phyloP scores from a whole-genome alignment of 2,329 filamentous ascomycete genomes.

The Pyrenochaeta sp. region DNA sequence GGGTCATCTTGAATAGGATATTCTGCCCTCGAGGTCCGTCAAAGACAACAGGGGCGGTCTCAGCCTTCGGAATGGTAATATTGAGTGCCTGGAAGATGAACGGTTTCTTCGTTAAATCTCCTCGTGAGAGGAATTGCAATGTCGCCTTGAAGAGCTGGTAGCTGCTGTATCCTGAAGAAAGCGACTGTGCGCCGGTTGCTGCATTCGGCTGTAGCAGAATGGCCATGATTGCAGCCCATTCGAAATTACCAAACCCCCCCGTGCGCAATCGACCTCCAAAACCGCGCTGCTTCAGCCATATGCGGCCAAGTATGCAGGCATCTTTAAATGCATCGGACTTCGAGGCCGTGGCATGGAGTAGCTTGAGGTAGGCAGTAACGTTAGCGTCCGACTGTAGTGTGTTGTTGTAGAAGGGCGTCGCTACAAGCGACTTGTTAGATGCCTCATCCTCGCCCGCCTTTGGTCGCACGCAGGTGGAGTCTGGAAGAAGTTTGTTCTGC shows the following conservation, averaged over 20 bases:
- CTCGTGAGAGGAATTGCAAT: constrained; percentile 83
- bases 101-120: constrained; percentile 74
- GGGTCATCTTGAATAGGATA: constrained; percentile 86
- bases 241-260: constrained; percentile 92
- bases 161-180: constrained; percentile 84
- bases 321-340: constrained; percentile 79
- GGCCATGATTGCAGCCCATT: constrained; percentile 84
- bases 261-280: constrained; percentile 73
- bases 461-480: constrained; percentile 73
- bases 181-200: constrained; percentile 72
- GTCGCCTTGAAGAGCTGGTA: constrained; percentile 95
- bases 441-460: constrained; percentile 58
- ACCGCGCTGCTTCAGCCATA: constrained; percentile 90
- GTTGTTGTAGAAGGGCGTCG: constrained; percentile 90
- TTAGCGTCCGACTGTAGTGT: constrained; percentile 80
- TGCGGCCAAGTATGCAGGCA: constrained; percentile 83
- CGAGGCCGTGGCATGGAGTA: constrained; percentile 74
- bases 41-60: constrained; percentile 74
- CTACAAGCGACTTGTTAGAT: constrained; percentile 37
- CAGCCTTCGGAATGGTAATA: constrained; percentile 50
- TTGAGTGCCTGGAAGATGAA: constrained; percentile 59
- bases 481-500: constrained; percentile 73
- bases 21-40: constrained; percentile 80
- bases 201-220: constrained; percentile 82
- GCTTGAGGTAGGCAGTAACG: constrained; percentile 76